A percentile compares a stretch with the other conserved stretches of the same genome.
phyloP scores from a whole-genome alignment of 2,329 filamentous ascomycete species.

The Fusarium verrucosum region DNA sequence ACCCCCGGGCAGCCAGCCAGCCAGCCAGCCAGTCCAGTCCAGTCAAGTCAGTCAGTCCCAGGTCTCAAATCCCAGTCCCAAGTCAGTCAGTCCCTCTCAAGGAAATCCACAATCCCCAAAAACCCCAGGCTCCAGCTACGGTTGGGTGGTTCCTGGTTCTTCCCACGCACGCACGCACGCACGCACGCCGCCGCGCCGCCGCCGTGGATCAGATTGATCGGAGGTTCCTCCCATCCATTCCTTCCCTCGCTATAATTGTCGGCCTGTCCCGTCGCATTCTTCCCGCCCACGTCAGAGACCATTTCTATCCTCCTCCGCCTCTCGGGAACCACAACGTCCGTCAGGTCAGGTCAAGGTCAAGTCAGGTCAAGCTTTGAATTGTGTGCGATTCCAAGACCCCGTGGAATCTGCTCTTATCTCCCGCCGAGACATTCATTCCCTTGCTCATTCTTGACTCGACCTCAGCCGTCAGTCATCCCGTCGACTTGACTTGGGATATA shows the following conservation, averaged over 20 bases:
- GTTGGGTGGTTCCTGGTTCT: constrained; percentile 40
- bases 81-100: constrained; percentile 2
- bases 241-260: constrained; percentile 40
- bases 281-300: constrained; percentile 40
- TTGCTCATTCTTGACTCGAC: constrained; percentile 39
- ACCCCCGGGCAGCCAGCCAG: no score
- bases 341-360: no score
- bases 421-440: constrained; percentile 35
- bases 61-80: constrained; percentile 34
- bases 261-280: constrained; percentile 39
- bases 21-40: no score
- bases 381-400: constrained; percentile 35
- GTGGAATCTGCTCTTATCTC: constrained; percentile 43
- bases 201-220: constrained; percentile 38
- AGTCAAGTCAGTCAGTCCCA: constrained; percentile 24
- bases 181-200: constrained; percentile 3
- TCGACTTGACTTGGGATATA: constrained; percentile 11
- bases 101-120: constrained; percentile 37
- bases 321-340: constrained; percentile 25
- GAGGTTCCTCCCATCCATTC: constrained; percentile 35
- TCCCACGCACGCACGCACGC: constrained; percentile 21
- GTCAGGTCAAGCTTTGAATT: constrained; percentile 35
- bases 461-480: constrained; percentile 28
- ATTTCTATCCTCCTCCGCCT: constrained; percentile 28
- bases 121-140: constrained; percentile 38